Percentiles rank a stretch among this genome's conserved stretches.
Evolutionary conservation across 345 rosid genomes (phyloP).

Genomic region (Hibiscus trionum): DNA sequence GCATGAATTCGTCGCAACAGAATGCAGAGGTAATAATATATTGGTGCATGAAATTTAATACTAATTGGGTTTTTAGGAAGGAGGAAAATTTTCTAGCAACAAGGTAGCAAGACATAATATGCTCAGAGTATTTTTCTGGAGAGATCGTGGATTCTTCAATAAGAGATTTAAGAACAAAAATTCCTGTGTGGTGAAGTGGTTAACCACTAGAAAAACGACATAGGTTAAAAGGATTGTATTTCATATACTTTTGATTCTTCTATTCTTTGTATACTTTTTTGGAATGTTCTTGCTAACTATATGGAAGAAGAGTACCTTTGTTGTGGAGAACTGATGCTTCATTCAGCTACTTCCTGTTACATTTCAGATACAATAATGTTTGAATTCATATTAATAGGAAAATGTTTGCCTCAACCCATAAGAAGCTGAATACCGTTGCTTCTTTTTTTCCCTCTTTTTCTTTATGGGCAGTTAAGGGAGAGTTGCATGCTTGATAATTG

Average conservation of each 20-base stretch:
- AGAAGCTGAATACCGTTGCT: neutral
- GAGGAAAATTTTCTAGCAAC: neutral
- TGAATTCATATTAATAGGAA: neutral
- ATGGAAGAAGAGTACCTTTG: neutral
- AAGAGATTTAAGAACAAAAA: neutral
- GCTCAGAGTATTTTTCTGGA: neutral
- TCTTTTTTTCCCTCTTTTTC: conserved; percentile 5
- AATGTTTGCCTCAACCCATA: neutral
- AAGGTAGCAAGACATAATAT: neutral
- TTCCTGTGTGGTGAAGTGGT: neutral
- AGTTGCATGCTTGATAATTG: conserved; percentile 88
- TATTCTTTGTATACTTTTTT: neutral
- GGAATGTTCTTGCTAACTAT: neutral
- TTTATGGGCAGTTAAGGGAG: conserved; percentile 41
- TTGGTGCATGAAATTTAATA: conserved; percentile 6
- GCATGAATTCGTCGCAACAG: conserved; percentile 34
- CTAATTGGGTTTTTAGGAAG: neutral
- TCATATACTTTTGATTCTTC: neutral
- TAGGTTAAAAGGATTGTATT: neutral
- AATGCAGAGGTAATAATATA: conserved; percentile 55
- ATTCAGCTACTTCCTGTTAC: neutral
- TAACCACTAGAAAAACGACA: neutral
- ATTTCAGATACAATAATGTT: neutral
- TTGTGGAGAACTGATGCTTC: neutral
- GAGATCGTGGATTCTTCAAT: neutral